Evolutionary conservation across 306 rosid genomes (phyloP), one percentile per base, ranked within the genome.

Genomic region (Citrullus amarus): DNA sequence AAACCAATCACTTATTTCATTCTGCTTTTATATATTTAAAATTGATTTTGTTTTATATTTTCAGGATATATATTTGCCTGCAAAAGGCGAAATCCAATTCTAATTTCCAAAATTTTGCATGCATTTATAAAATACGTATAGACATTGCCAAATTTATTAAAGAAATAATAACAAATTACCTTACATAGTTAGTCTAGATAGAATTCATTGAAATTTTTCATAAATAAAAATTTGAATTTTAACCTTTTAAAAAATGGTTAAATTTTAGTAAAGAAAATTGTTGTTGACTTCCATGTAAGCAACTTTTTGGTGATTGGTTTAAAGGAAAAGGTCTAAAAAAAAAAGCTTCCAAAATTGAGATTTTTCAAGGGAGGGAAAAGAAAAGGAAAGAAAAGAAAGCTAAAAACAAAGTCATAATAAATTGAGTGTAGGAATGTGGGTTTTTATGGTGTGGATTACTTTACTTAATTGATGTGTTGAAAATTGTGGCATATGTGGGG

Each of bases 401-500:
- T 43, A 39, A 67, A 67, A 68, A 68, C 53, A 68, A 70, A 46
- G 38, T 70, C 39, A 70, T 46, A 71, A 71, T 48, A 22, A 71
- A 71, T 71, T 71, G 32, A 32, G 10, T 34, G 59, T 41, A 59
- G 15, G 51, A 54, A 14, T 32, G 75, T 69, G 75, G 79, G 75
- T 66, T 50, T 77, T 28, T 18, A 66, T 55, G 54, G 63, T 44
- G 61, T 51, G 1, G 46, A 72, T 72, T 72, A 50, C 59, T 72
- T 72, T 44, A 67, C 76, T 61, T 41, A 22, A 60, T 61, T 60
- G 78, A 53, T 79, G 60, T 22, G 59, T 76, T 66, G 14, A 79
- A 73, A 79, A 73, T 69, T 61, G 76, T 78, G 60, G 76, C 36
- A 54, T 70, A 65, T 71, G 78, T 79, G 72, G 85, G 79, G 58